These are phyloP conservation scores for Cyberlindnera meyerae DNA, from an alignment of 805 yeast genomes.

Conservation along the genomic window DNA sequence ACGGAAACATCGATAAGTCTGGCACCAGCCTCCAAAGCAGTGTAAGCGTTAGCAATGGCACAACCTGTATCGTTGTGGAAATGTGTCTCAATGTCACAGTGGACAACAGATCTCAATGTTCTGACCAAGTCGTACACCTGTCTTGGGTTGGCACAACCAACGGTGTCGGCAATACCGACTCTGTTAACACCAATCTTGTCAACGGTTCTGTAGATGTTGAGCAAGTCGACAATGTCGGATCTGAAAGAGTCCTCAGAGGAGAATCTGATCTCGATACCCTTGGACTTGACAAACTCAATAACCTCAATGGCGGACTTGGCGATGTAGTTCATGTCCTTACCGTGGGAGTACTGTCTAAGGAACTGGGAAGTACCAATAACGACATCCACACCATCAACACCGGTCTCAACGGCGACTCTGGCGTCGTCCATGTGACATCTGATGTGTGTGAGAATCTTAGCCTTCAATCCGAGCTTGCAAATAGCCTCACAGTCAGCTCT, in stretches of 20 bases:
- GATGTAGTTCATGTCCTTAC: constrained; percentile 97
- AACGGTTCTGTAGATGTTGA: constrained; percentile 93
- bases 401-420: constrained; percentile 92
- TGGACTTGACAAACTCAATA: constrained; percentile 93
- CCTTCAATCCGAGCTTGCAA: constrained; percentile 93
- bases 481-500: constrained; percentile 95
- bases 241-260: constrained; percentile 97
- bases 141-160: constrained; percentile 98
- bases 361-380: constrained; percentile 97
- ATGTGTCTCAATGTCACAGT: constrained; percentile 97
- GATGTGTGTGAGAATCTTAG: constrained; percentile 93
- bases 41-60: constrained; percentile 97
- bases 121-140: constrained; percentile 96
- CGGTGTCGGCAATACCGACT: constrained; percentile 99
- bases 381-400: constrained; percentile 98
- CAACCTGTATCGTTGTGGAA: constrained; percentile 99
- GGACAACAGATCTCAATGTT: constrained; percentile 87
- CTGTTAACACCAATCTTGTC: constrained; percentile 97
- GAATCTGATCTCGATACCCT: constrained; percentile 95
- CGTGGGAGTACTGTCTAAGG: constrained; percentile 91
- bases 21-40: constrained; percentile 98
- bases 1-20: constrained; percentile 91
- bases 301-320: constrained; percentile 96
- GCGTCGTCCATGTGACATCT: constrained; percentile 99
- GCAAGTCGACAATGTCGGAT: constrained; percentile 89